Conservation (phyloP, 139 green algal genomes). For the Zygnema cylindricum region DNA sequence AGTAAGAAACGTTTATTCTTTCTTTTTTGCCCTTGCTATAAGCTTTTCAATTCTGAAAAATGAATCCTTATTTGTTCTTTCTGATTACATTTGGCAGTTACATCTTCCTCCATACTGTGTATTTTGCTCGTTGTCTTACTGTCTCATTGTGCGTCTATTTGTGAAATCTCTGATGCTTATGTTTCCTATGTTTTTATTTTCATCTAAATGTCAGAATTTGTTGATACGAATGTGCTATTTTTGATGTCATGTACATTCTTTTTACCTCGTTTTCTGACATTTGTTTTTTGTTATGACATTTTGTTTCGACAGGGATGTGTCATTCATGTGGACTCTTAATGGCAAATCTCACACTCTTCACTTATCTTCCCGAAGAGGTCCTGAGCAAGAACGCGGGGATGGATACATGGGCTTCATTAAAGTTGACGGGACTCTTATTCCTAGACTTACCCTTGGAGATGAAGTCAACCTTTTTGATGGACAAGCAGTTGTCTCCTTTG, state of each 20-base stretch:
- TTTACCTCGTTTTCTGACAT: neutral
- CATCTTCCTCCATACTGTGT: neutral
- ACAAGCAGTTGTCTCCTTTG: constrained; percentile 32
- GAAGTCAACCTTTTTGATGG: constrained; percentile 34
- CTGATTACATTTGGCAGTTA: neutral
- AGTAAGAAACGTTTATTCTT: neutral
- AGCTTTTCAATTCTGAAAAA: neutral
- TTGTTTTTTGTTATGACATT: neutral
- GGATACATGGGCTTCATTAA: constrained; percentile 34
- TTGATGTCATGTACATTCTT: neutral
- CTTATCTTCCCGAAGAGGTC: neutral
- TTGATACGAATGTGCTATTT: neutral
- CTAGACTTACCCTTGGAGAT: constrained; percentile 31
- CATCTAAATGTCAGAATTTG: neutral
- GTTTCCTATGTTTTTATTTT: neutral
- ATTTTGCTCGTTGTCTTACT: neutral
- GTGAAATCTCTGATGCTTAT: neutral
- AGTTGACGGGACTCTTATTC: constrained; percentile 38
- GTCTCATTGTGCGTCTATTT: neutral
- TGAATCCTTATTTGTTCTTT: no score
- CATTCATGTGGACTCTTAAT: constrained; percentile 22
- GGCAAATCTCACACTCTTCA: constrained; percentile 10
- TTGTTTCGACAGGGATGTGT: neutral
- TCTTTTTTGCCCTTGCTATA: neutral
- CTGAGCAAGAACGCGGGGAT: constrained; percentile 21